Conservation (phyloP, 2,329 filamentous ascomycete species). For the Thelonectria blattea region DNA sequence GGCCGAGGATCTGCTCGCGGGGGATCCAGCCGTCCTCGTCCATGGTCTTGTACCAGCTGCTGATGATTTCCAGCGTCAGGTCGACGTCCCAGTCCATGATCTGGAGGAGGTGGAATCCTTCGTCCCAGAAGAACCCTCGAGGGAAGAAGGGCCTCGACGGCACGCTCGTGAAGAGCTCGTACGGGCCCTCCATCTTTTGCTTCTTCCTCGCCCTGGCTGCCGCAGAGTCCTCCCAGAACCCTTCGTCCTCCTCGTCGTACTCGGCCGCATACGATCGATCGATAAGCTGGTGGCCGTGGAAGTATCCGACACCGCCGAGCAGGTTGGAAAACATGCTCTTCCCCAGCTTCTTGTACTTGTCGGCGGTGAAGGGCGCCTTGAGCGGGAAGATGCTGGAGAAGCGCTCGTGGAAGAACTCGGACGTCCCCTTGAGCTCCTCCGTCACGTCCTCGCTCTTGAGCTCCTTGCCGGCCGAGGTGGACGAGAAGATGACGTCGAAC, state of each 20-base stretch:
- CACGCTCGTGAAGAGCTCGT: conserved; percentile 88
- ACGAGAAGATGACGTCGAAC: conserved; percentile 92
- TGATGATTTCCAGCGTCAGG: conserved; percentile 83
- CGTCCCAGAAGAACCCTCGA: conserved; percentile 95
- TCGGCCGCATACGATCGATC: conserved; percentile 91
- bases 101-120: conserved; percentile 92
- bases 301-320: conserved; percentile 93
- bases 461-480: conserved; percentile 67
- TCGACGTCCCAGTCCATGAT: conserved; percentile 95
- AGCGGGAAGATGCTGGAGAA: conserved; percentile 73
- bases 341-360: conserved; percentile 79
- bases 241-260: conserved; percentile 93
- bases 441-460: conserved; percentile 69
- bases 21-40: conserved; percentile 98
- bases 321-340: conserved; percentile 94
- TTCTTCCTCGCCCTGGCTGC: conserved; percentile 74
- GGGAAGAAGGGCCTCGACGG: conserved; percentile 97
- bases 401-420: conserved; percentile 72
- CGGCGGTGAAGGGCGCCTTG: conserved; percentile 74
- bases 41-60: conserved; percentile 95
- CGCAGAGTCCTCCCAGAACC: conserved; percentile 92
- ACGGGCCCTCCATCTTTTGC: conserved; percentile 78
- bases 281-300: conserved; percentile 85
- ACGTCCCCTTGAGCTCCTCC: conserved; percentile 69
- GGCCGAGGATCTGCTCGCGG: conserved; percentile 91